Evolutionary conservation across 306 rosid species (phyloP), one percentile per base, ranked within the genome.

Genomic region (Comarum palustre): DNA sequence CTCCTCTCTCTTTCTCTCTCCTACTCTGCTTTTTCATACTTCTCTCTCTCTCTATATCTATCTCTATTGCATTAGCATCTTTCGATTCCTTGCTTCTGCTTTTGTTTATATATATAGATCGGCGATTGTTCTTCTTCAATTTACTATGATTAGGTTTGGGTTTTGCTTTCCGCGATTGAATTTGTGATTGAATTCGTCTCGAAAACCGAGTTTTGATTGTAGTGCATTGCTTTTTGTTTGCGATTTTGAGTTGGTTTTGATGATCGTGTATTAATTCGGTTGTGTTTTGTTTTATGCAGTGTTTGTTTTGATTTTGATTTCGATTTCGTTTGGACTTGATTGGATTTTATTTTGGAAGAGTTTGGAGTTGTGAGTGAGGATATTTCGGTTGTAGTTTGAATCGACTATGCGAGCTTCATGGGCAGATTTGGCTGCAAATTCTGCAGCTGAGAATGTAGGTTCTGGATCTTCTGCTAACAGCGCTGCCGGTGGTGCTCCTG

Each of bases 341-440:
- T 58, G 54, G 25, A 55, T 25, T 47, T 31, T 54, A 8, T 13
- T 73, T 31, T 11, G 17, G 24, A 48, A 27, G 70, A n/a, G 66
- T 57, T 66, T 6, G 41, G n/a, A 20, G 19, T 50, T 66, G 58
- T 71, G 62, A 66, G 55, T 45, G 76, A 71, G 24, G 31, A 61
- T 68, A 69, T 39, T 66, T 64, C 17, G 75, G 78, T 82, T 50
- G 75, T 71, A 77, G 61, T 79, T 78, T 83, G 59, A n/a, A 48
- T 24, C 75, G 78, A 89, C 82, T 75, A 87, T 86, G 91, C 90
- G 91, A 84, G 38, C 89, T 84, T 91, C 97, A 73, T 91, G 97
- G 97, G 97, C 97, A 82, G 97, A 91, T 89, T 77, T 87, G 84
- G 96, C 96, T 78, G 96, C 96, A 25, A 91, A 85, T 77, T 84